Conservation (phyloP, 352 stramenopile species). For the Phytopythium oedochilum region DNA sequence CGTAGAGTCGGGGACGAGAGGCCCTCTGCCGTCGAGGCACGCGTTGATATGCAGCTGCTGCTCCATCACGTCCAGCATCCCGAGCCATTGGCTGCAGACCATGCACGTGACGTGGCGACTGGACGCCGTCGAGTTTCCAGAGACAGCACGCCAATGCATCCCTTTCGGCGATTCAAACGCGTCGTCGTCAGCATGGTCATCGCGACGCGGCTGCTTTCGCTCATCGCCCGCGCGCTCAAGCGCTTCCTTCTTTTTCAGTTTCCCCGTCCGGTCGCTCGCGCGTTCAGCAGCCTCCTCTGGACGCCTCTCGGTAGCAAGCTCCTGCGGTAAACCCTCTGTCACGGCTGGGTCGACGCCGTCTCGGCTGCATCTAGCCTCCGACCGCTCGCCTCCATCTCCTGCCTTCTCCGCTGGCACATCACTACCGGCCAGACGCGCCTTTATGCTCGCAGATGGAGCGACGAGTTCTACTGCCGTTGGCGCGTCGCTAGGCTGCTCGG, state of each 20-base stretch:
- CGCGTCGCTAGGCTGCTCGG: neutral
- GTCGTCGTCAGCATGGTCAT: neutral
- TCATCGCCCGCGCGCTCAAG: neutral
- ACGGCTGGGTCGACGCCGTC: no score
- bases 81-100: slow-evolving; percentile 18
- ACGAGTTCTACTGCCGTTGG: no score
- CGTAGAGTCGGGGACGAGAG: neutral
- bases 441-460: no score
- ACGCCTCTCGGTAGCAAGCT: neutral
- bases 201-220: neutral
- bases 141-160: neutral
- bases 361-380: no score
- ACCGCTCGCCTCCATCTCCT: no score
- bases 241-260: neutral
- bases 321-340: neutral
- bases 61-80: slow-evolving; percentile 25
- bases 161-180: slow-evolving; percentile 2
- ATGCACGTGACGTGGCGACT: slow-evolving; percentile 18
- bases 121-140: neutral
- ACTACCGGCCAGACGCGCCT: no score
- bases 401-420: no score
- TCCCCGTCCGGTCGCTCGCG: neutral
- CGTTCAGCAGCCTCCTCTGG: neutral
- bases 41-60: slow-evolving; percentile 31
- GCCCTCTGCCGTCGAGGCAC: slow-evolving; percentile 25